Percentiles rank a stretch among this genome's conserved stretches.
phyloP scores from a whole-genome alignment of 1,284 basidiomycete genomes.

The Sporisorium reilianum region DNA sequence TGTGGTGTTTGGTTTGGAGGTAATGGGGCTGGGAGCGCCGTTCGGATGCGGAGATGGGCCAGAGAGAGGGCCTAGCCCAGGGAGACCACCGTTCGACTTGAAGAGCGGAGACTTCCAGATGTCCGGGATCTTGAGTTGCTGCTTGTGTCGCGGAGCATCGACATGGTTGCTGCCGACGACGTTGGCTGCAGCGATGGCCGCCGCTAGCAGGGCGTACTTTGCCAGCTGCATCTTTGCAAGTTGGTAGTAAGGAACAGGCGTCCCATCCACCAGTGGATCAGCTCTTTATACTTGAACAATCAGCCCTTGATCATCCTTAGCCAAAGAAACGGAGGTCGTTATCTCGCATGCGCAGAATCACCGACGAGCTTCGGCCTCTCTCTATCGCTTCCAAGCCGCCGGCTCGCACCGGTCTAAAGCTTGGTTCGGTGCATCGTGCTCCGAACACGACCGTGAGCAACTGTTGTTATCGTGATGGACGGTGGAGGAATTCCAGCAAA shows the following conservation, averaged over 20 bases:
- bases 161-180: neutral
- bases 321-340: too few relatives aligned
- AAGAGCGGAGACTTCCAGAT: slow-evolving; percentile 28
- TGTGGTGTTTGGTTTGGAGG: neutral
- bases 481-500: neutral
- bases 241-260: neutral
- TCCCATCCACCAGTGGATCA: too few relatives aligned
- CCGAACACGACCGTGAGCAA: neutral
- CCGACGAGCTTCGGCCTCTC: neutral
- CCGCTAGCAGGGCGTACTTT: slow-evolving; percentile 8
- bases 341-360: neutral
- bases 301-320: too few relatives aligned
- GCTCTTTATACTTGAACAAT: neutral
- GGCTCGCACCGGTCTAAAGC: neutral
- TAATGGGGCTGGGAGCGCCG: neutral
- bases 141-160: neutral
- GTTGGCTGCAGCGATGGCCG: neutral
- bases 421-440: neutral
- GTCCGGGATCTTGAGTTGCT: slow-evolving; percentile 17
- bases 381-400: neutral
- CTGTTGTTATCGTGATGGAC: neutral
- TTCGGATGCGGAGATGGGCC: neutral
- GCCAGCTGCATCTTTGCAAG: slow-evolving; percentile 14
- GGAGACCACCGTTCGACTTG: slow-evolving; percentile 8
- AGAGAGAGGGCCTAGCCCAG: neutral